These are phyloP conservation scores for Beauveria asiatica DNA, from an alignment of 2,329 filamentous ascomycete species.

Conservation along the genomic window DNA sequence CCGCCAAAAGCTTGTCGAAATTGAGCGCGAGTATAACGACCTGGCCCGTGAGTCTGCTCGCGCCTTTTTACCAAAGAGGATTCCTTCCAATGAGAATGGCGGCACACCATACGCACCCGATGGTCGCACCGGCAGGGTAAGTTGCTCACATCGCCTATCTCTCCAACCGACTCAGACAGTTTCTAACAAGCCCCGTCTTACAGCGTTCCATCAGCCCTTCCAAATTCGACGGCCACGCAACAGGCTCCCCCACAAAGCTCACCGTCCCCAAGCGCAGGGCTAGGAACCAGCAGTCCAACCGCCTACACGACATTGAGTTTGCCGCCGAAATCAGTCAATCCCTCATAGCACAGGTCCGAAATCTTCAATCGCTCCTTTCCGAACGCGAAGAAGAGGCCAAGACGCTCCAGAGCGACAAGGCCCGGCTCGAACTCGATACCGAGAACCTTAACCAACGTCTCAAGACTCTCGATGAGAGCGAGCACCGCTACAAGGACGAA, in stretches of 20 bases:
- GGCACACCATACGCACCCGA: slow-evolving; percentile 47
- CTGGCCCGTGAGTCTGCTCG: slow-evolving; percentile 83
- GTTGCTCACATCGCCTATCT: slow-evolving; percentile 18
- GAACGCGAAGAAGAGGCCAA: slow-evolving; percentile 86
- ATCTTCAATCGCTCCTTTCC: slow-evolving; percentile 73
- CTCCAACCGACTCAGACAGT: slow-evolving; percentile 8
- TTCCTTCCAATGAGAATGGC: slow-evolving; percentile 58
- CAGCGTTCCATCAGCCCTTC: slow-evolving; percentile 64
- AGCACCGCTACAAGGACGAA: slow-evolving; percentile 94
- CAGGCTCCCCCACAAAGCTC: slow-evolving; percentile 81
- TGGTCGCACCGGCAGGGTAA: slow-evolving; percentile 43
- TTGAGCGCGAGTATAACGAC: slow-evolving; percentile 93
- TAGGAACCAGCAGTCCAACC: slow-evolving; percentile 79
- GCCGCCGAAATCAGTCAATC: slow-evolving; percentile 97
- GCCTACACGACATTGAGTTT: slow-evolving; percentile 93
- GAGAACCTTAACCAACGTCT: slow-evolving; percentile 73
- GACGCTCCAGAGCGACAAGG: slow-evolving; percentile 63
- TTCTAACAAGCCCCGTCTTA: slow-evolving; percentile 10
- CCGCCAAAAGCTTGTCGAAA: slow-evolving; percentile 70
- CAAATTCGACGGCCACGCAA: slow-evolving; percentile 76
- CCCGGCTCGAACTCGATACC: slow-evolving; percentile 71
- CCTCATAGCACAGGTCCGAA: slow-evolving; percentile 85
- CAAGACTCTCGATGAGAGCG: slow-evolving; percentile 80
- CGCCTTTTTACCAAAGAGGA: slow-evolving; percentile 75
- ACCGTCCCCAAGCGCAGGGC: slow-evolving; percentile 79